Evolutionary conservation across 345 rosid species (phyloP).

Genomic region (Erucastrum elatum): DNA sequence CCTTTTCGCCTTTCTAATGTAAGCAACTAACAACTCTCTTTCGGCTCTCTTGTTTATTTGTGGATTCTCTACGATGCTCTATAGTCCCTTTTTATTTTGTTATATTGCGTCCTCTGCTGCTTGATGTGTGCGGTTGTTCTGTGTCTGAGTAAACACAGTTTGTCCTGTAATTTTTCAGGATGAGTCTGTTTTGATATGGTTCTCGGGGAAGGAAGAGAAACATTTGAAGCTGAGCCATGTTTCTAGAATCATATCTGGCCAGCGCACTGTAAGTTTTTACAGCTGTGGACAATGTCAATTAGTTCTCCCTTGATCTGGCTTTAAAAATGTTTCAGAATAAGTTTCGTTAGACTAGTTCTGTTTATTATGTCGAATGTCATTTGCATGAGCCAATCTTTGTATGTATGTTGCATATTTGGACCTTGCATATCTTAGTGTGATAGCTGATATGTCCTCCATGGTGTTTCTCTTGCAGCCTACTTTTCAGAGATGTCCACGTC

Average conservation of each 20-base stretch:
- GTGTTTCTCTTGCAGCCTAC: constrained; percentile 65
- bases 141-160: background rate
- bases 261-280: constrained; percentile 85
- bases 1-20: constrained; percentile 98
- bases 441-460: constrained; percentile 33
- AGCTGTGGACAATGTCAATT: constrained; percentile 7
- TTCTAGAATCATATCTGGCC: constrained; percentile 90
- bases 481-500: constrained; percentile 96
- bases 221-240: constrained; percentile 85
- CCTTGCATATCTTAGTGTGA: constrained; percentile 11
- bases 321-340: background rate
- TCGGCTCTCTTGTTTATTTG: constrained; percentile 5
- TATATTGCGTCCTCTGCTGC: constrained; percentile 5
- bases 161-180: constrained; percentile 57
- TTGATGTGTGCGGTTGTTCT: constrained; percentile 10
- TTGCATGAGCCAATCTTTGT: constrained; percentile 5
- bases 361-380: background rate
- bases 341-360: background rate
- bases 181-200: constrained; percentile 95
- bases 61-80: background rate
- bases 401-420: constrained; percentile 10
- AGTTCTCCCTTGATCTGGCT: constrained; percentile 8
- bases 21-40: constrained; percentile 32
- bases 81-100: background rate
- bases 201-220: constrained; percentile 91